Conservation (phyloP, 2,329 filamentous ascomycete genomes). For the Diaporthe sp. region DNA sequence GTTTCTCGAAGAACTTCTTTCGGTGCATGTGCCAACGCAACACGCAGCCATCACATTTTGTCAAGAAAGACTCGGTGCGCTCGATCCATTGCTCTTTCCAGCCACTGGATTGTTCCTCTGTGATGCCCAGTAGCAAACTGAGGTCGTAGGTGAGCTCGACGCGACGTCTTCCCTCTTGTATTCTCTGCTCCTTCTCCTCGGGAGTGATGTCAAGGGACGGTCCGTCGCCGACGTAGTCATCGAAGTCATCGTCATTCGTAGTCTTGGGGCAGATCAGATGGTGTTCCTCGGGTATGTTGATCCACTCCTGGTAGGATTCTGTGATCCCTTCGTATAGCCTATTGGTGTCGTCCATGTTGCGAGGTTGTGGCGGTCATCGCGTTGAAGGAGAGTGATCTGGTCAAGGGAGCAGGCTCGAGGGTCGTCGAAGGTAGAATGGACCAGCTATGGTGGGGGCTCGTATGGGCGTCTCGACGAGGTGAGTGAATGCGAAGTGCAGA, state of each 20-base stretch:
- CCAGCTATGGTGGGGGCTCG: not conserved
- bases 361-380: constrained; percentile 34
- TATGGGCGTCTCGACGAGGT: not conserved
- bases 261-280: constrained; percentile 78
- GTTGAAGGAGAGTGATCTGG: not conserved
- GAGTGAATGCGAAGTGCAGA: not conserved
- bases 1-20: constrained; percentile 70
- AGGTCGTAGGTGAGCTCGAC: constrained; percentile 76
- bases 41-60: constrained; percentile 77
- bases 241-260: constrained; percentile 70
- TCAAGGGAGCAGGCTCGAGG: not conserved
- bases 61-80: constrained; percentile 71
- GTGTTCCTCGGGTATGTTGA: constrained; percentile 57
- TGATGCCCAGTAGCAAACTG: constrained; percentile 77
- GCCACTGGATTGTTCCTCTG: constrained; percentile 69
- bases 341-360: constrained; percentile 47
- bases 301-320: constrained; percentile 43
- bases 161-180: constrained; percentile 68
- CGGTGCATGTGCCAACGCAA: constrained; percentile 81
- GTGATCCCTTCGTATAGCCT: constrained; percentile 47
- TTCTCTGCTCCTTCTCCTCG: constrained; percentile 65
- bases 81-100: constrained; percentile 72
- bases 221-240: constrained; percentile 72
- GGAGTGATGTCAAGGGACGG: constrained; percentile 62
- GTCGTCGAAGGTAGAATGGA: not conserved